Conservation (phyloP, 1,284 basidiomycete species). For the Gymnopus androsaceus region DNA sequence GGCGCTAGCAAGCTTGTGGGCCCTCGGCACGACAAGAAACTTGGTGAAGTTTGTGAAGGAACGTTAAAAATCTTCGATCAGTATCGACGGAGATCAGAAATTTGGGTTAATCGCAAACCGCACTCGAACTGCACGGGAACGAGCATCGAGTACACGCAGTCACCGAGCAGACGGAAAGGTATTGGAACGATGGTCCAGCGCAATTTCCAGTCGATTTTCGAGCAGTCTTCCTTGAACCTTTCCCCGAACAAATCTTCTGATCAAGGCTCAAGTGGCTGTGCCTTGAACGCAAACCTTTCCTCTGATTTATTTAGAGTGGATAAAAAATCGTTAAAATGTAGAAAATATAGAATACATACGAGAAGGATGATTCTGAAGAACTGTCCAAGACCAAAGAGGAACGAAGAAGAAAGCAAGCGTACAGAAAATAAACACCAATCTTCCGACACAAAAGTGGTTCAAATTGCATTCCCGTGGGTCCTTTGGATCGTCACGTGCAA, state of each 20-base stretch:
- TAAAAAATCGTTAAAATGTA: neutral
- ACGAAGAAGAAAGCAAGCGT: neutral
- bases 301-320: neutral
- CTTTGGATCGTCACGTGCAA: constrained; percentile 4
- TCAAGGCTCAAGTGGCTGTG: neutral
- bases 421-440: constrained; percentile 7
- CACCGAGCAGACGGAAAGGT: no score
- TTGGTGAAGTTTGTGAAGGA: no score
- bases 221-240: neutral
- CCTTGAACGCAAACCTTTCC: neutral
- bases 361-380: neutral
- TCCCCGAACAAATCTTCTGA: neutral
- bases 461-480: constrained; percentile 5
- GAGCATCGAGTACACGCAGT: no score
- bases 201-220: no score
- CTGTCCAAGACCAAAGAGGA: neutral
- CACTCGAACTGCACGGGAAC: no score
- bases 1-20: no score
- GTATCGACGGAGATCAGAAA: no score
- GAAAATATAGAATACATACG: neutral
- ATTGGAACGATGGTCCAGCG: no score
- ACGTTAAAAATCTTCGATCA: no score
- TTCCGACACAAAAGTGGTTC: constrained; percentile 6
- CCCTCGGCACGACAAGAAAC: no score
- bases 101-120: no score